These are phyloP conservation scores for Prosopis cineraria DNA, from an alignment of 306 rosid species.

Conservation along the genomic window DNA sequence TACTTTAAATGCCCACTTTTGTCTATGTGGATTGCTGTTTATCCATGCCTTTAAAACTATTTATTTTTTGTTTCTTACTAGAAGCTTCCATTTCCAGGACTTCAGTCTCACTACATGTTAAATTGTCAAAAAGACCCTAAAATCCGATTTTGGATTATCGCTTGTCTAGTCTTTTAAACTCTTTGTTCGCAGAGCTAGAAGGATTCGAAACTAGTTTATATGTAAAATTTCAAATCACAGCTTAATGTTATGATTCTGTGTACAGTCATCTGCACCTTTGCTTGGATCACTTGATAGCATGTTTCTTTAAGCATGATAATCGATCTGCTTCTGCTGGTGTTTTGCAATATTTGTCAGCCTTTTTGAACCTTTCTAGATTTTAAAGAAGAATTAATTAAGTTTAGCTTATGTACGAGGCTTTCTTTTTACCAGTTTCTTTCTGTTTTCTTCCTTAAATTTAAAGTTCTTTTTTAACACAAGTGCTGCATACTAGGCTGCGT, in stretches of 20 bases:
- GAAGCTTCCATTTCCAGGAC: neutral
- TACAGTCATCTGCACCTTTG: neutral
- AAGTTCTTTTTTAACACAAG: neutral
- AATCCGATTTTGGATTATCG: neutral
- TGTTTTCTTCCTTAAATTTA: neutral
- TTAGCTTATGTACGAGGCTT: constrained; percentile 6
- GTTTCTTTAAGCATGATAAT: constrained; percentile 7
- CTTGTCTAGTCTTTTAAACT: neutral
- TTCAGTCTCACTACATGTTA: neutral
- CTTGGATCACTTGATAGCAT: neutral
- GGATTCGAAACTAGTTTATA: too few species aligned
- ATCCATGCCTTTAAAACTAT: neutral
- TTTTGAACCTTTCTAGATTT: neutral
- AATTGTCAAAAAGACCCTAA: neutral
- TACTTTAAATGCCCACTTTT: neutral
- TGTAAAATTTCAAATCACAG: too few species aligned
- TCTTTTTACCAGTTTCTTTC: constrained; percentile 5
- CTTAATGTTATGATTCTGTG: neutral
- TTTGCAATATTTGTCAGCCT: constrained; percentile 13
- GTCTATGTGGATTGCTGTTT: neutral
- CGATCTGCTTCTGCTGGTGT: constrained; percentile 12
- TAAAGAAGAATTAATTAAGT: neutral
- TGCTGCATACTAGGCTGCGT: neutral
- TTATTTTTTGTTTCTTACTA: neutral
- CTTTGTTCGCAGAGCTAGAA: too few species aligned